These are phyloP conservation scores for Hippophae rhamnoides DNA, from an alignment of 306 rosid genomes.

Conservation along the genomic window DNA sequence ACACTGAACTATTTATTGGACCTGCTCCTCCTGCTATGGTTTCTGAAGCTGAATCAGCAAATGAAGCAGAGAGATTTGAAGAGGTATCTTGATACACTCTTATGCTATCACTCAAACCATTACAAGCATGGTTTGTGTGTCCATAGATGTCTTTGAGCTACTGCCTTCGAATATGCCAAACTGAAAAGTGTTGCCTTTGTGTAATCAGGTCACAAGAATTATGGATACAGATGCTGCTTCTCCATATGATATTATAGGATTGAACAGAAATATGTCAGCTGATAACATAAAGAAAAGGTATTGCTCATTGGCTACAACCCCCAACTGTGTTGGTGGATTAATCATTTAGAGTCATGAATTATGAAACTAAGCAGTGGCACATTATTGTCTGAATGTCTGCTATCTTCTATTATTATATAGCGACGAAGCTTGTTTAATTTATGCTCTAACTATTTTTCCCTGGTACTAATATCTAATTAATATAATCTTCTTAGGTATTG, in stretches of 20 bases:
- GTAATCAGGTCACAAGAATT: constrained; percentile 73
- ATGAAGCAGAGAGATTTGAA: constrained; percentile 92
- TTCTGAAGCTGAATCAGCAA: constrained; percentile 77
- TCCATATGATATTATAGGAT: constrained; percentile 80
- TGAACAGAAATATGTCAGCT: constrained; percentile 59
- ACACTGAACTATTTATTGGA: constrained; percentile 57
- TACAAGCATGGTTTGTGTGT: background rate
- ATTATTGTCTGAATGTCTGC: background rate
- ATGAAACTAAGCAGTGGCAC: constrained; percentile 18
- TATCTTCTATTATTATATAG: constrained; percentile 1
- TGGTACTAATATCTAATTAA: background rate
- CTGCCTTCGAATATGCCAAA: too few species aligned
- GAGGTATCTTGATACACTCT: constrained; percentile 46
- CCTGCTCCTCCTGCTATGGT: constrained; percentile 89
- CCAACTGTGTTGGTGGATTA: too few species aligned
- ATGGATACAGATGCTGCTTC: constrained; percentile 58
- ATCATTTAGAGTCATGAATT: constrained; percentile 43
- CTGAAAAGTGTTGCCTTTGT: constrained; percentile 4
- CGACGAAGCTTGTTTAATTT: constrained; percentile 1
- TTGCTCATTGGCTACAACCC: constrained; percentile 5
- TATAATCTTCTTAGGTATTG: constrained; percentile 48
- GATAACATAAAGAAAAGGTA: constrained; percentile 82
- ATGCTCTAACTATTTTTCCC: background rate
- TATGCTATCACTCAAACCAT: background rate
- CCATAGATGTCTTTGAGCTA: background rate